Base-by-base conservation (phyloP, 2,329 filamentous ascomycete species). In the Monascus ruber region DNA sequence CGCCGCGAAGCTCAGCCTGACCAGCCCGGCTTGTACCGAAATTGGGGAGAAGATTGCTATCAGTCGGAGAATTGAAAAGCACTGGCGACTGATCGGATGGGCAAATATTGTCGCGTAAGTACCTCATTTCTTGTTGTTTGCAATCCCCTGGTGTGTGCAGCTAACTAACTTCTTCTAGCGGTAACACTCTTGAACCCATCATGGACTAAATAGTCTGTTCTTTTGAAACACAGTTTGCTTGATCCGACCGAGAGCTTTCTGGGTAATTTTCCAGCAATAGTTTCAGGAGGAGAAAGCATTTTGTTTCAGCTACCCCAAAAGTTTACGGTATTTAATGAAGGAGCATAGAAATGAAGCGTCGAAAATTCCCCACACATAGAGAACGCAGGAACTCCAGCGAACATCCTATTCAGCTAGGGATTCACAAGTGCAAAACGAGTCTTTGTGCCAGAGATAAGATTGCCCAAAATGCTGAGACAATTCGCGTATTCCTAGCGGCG, bases 11-110 rank as follows among this genome's bases (percentile, higher is more conserved):
- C 76, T 98, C 50, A 82, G 85, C 43, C 73, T 98, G 53, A 96
- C 88, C 45, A 89, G 80, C 61, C 88, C 88, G 34, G 91, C 91
- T 42, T 98, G 91, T 73, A 98, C 91, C 37, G 89, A 94, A 63
- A 82, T 95, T 58, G 88, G 88, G 49, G 89, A 98, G 74, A 96
- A 98, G 82, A 88, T 98, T 57, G 91, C 91, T 33, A 74, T 98
- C 58, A 87, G 81, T 63, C 77, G 91, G 69, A 85, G 91, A 80
- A 95, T 96, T 57, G 91, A 98, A 69, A 96, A 96, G 79, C 89
- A 95, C 69, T 96, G 89, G 89, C 85, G 87, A 69, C 74, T 93
- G 59, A 93, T 94, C 55, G 85, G 86, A 54, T 93, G 85, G 85
- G 83, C 83, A 43, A 87, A 83, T 49, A 85, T 86, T 60, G 79